Evolutionary conservation across 768 basidiomycete species (phyloP).

Genomic region (Mycena kentingensis): DNA sequence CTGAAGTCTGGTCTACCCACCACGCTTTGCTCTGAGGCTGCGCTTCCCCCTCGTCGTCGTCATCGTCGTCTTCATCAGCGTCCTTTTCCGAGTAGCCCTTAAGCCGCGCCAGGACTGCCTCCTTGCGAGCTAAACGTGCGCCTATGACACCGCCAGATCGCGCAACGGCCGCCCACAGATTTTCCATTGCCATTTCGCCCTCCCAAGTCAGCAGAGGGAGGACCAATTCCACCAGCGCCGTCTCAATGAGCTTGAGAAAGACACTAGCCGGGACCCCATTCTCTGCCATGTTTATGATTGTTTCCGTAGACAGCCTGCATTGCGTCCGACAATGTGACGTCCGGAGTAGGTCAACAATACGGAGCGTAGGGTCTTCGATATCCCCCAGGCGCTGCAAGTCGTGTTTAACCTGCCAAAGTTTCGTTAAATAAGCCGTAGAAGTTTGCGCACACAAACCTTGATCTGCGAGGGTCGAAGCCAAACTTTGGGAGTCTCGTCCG

Average conservation of each 20-base stretch:
- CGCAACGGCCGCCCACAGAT: constrained; percentile 44
- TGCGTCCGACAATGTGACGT: constrained; percentile 49
- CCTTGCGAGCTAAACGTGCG: constrained; percentile 41
- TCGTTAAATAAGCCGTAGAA: no score
- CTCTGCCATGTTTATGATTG: constrained; percentile 63
- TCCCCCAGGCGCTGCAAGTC: background rate
- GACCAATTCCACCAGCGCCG: constrained; percentile 37
- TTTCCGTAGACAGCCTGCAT: constrained; percentile 53
- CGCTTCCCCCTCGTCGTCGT: constrained; percentile 39
- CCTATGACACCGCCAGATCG: constrained; percentile 43
- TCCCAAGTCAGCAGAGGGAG: constrained; percentile 49
- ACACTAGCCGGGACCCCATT: constrained; percentile 53
- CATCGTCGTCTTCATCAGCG: constrained; percentile 41
- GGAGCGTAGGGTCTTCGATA: constrained; percentile 44
- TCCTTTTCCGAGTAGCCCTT: constrained; percentile 44
- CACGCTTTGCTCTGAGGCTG: constrained; percentile 57
- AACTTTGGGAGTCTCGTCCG: constrained; percentile 28
- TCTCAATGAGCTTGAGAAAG: constrained; percentile 43
- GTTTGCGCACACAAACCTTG: no score
- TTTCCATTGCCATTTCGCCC: constrained; percentile 39
- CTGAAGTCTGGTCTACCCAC: constrained; percentile 70
- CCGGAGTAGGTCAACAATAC: constrained; percentile 54
- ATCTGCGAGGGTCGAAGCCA: constrained; percentile 38
- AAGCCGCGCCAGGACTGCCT: constrained; percentile 41
- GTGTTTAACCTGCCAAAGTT: no score